Percentiles rank a stretch among this genome's conserved stretches.
Evolutionary conservation across 2,329 filamentous ascomycete species (phyloP).

Genomic region (Pleoardoris graminearum): DNA sequence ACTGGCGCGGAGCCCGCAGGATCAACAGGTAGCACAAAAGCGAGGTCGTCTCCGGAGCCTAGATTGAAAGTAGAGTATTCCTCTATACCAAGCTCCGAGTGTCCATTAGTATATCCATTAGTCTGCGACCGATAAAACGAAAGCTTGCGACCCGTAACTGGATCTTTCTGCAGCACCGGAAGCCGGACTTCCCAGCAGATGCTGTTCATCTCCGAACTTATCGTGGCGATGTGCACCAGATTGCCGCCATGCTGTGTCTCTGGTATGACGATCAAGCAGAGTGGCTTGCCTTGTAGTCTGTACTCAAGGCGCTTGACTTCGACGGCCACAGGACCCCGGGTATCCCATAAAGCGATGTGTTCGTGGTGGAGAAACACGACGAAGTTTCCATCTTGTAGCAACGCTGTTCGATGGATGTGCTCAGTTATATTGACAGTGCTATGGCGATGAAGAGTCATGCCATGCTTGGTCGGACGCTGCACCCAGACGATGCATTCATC

Average conservation of each 20-base stretch:
- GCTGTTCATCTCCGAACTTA: constrained; percentile 76
- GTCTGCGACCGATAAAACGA: constrained; percentile 25
- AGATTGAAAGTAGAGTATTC: constrained; percentile 75
- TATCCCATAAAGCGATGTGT: constrained; percentile 78
- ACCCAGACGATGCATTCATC: constrained; percentile 85
- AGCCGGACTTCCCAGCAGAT: constrained; percentile 78
- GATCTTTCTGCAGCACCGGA: constrained; percentile 50
- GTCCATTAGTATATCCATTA: constrained; percentile 37
- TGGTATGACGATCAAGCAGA: constrained; percentile 79
- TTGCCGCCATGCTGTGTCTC: constrained; percentile 59
- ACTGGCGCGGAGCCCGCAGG: constrained; percentile 75
- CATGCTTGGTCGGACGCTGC: constrained; percentile 58
- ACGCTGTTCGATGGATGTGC: constrained; percentile 78
- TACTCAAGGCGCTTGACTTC: constrained; percentile 65
- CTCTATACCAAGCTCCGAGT: constrained; percentile 52
- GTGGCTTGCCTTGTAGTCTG: constrained; percentile 66
- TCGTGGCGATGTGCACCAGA: constrained; percentile 71
- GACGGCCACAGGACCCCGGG: constrained; percentile 61
- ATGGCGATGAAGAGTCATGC: constrained; percentile 64
- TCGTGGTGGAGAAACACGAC: constrained; percentile 77
- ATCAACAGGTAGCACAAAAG: constrained; percentile 76
- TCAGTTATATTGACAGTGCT: constrained; percentile 68
- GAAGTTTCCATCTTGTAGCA: constrained; percentile 76
- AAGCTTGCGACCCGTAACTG: constrained; percentile 31
- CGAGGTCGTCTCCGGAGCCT: constrained; percentile 56